Conservation (phyloP, 345 rosid genomes). For the Ricinus communis region DNA sequence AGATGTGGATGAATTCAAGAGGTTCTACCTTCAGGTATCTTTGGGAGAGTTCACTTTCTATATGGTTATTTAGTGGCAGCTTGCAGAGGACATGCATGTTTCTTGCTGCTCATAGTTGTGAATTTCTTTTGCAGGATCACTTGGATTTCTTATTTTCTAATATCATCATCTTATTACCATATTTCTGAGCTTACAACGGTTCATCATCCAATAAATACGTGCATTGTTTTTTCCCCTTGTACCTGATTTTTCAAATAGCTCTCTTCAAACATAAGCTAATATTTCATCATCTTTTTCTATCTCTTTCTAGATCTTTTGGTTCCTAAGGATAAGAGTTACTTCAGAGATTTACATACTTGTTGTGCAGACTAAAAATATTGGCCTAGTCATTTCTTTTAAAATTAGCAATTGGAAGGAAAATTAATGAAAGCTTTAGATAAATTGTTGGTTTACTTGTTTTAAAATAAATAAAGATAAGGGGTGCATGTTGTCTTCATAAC, state of each 20-base stretch:
- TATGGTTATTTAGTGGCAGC: slow-evolving; percentile 22
- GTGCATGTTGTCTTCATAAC: background rate
- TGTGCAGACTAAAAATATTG: background rate
- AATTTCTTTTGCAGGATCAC: slow-evolving; percentile 2
- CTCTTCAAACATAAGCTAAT: background rate
- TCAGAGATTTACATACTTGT: background rate
- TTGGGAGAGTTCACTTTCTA: slow-evolving; percentile 20
- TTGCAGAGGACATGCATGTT: background rate
- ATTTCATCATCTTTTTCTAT: background rate
- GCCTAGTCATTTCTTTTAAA: background rate
- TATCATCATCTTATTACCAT: background rate
- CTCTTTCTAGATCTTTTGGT: background rate
- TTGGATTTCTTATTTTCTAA: background rate
- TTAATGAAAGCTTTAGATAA: background rate
- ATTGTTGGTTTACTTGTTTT: slow-evolving; percentile 2
- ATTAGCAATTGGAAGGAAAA: background rate
- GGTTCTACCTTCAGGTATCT: slow-evolving; percentile 95
- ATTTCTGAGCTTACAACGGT: background rate
- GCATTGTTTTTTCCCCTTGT: background rate
- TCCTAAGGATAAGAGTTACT: background rate
- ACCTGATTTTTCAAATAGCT: background rate
- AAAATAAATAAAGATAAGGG: background rate
- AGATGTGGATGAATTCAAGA: slow-evolving; percentile 79
- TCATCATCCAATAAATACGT: background rate
- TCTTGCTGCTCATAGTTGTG: slow-evolving; percentile 1